Conservation (phyloP, 2,329 filamentous ascomycete species). For the Fusarium pseudoanthophilum region DNA sequence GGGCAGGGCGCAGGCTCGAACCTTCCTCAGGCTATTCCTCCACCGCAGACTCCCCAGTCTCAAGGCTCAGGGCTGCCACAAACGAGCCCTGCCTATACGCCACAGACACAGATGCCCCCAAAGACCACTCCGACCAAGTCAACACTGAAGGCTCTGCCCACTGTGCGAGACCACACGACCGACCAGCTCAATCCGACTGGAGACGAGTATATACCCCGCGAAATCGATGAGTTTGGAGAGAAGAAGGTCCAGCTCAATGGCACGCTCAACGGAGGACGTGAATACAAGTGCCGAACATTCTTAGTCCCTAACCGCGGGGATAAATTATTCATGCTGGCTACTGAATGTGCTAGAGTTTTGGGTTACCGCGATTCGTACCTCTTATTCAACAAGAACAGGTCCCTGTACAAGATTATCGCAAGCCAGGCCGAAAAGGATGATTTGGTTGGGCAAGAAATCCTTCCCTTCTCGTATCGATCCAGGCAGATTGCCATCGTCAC, state of each 20-base stretch:
- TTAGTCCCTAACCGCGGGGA: slow-evolving; percentile 89
- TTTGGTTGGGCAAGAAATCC: slow-evolving; percentile 90
- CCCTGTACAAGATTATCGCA: slow-evolving; percentile 96
- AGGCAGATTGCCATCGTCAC: slow-evolving; percentile 98
- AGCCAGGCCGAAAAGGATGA: slow-evolving; percentile 97
- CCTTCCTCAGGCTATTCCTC: slow-evolving; percentile 53
- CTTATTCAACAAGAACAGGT: slow-evolving; percentile 98
- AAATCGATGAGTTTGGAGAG: slow-evolving; percentile 92
- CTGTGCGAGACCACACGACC: slow-evolving; percentile 95
- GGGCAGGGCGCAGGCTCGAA: slow-evolving; percentile 62
- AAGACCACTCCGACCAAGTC: slow-evolving; percentile 85
- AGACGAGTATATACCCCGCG: slow-evolving; percentile 94
- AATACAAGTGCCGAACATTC: slow-evolving; percentile 94
- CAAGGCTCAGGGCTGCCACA: slow-evolving; percentile 60
- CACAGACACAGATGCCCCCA: slow-evolving; percentile 67
- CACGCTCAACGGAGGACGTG: slow-evolving; percentile 81
- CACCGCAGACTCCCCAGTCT: slow-evolving; percentile 67
- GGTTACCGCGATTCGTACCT: slow-evolving; percentile 98
- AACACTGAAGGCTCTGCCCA: slow-evolving; percentile 92
- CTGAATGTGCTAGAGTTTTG: slow-evolving; percentile 92
- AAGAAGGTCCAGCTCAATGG: slow-evolving; percentile 91
- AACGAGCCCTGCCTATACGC: slow-evolving; percentile 53
- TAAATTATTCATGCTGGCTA: slow-evolving; percentile 98
- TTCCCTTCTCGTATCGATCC: slow-evolving; percentile 98
- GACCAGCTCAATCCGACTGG: slow-evolving; percentile 90